Percentiles rank a stretch among this genome's conserved stretches.
phyloP scores from a whole-genome alignment of 495 filamentous ascomycete genomes.

The Penicillium coffeae region DNA sequence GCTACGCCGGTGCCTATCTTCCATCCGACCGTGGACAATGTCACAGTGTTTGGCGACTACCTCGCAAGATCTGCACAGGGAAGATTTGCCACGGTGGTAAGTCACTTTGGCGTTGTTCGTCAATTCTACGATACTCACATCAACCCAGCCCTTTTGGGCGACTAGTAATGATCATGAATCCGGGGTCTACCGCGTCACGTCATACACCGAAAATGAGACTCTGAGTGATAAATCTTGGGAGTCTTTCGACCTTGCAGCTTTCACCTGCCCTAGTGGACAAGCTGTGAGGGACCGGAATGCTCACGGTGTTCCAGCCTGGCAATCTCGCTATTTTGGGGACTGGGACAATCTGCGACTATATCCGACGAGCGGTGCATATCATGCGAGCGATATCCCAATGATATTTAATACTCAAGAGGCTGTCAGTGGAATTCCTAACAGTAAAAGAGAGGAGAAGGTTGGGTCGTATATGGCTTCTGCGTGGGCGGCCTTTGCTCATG shows the following conservation, averaged over 20 bases:
- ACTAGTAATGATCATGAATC: conserved; percentile 46
- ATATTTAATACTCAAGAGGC: conserved; percentile 42
- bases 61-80: conserved; percentile 25
- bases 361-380: conserved; percentile 44
- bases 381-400: conserved; percentile 46
- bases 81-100: conserved; percentile 30
- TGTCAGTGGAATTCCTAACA: conserved; percentile 32
- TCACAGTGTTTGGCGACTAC: conserved; percentile 48
- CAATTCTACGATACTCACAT: conserved; percentile 1
- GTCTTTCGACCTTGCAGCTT: conserved; percentile 39
- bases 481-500: conserved; percentile 49
- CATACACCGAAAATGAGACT: conserved; percentile 18
- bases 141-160: conserved; percentile 34
- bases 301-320: conserved; percentile 42
- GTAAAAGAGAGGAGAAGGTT: conserved; percentile 24
- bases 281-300: conserved; percentile 29
- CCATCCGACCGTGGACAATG: conserved; percentile 44
- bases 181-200: conserved; percentile 38
- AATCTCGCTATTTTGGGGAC: conserved; percentile 49
- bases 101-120: neutral
- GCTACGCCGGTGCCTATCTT: conserved; percentile 33
- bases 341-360: conserved; percentile 45
- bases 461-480: conserved; percentile 39
- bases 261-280: conserved; percentile 40
- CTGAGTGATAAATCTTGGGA: conserved; percentile 29